Percentiles rank a stretch among this genome's conserved stretches.
phyloP scores from a whole-genome alignment of 768 basidiomycete species.

The Neoboletus brunneissimus region DNA sequence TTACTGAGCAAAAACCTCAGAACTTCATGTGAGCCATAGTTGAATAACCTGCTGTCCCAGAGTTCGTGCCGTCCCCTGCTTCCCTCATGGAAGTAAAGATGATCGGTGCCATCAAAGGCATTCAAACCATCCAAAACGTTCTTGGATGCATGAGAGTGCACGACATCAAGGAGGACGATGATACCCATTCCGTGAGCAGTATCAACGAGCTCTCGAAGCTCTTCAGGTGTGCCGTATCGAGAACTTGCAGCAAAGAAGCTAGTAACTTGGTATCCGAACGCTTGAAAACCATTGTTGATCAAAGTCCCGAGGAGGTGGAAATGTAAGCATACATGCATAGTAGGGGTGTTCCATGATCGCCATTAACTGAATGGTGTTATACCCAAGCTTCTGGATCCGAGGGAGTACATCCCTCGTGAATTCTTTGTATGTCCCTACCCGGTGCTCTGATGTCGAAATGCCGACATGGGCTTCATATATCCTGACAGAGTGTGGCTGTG shows the following conservation, averaged over 20 bases:
- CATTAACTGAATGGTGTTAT: constrained; percentile 98
- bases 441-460: constrained; percentile 83
- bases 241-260: constrained; percentile 97
- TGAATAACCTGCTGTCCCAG: constrained; percentile 98
- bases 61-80: constrained; percentile 88
- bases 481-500: constrained; percentile 60
- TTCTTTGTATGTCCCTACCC: constrained; percentile 95
- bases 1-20: constrained; percentile 94
- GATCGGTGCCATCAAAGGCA: constrained; percentile 95
- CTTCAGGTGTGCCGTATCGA: constrained; percentile 94
- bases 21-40: constrained; percentile 94
- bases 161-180: constrained; percentile 91
- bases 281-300: constrained; percentile 37
- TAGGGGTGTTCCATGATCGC: constrained; percentile 98
- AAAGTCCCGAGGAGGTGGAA: not conserved
- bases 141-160: constrained; percentile 98
- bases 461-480: constrained; percentile 99
- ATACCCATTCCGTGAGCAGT: constrained; percentile 92
- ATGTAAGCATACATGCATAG: constrained; percentile 75
- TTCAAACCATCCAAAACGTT: constrained; percentile 96
- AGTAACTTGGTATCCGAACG: constrained; percentile 98
- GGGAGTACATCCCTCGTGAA: constrained; percentile 84
- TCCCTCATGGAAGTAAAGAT: constrained; percentile 96
- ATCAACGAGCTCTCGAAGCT: constrained; percentile 92
- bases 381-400: constrained; percentile 87